Conservation (phyloP, 2,329 filamentous ascomycete genomes). For the Aspergillus fischeri region DNA sequence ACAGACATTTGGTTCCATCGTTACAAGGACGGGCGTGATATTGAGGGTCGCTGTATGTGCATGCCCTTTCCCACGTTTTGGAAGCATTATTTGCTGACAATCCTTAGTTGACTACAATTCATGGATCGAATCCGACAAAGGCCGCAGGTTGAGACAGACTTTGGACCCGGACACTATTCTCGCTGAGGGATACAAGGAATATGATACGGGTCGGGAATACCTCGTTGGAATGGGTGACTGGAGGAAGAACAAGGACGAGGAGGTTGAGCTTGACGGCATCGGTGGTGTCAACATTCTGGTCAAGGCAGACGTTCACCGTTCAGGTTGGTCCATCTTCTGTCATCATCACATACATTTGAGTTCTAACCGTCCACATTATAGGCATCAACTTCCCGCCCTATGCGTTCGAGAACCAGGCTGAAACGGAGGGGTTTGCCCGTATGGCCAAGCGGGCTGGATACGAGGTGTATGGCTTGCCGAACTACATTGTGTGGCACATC, state of each 20-base stretch:
- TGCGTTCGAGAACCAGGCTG: conserved; percentile 96
- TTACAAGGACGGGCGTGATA: conserved; percentile 73
- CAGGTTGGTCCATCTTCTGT: conserved; percentile 54
- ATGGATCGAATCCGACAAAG: conserved; percentile 91
- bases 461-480: conserved; percentile 84
- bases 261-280: conserved; percentile 90
- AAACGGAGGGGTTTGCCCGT: conserved; percentile 97
- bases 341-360: background rate
- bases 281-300: conserved; percentile 97
- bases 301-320: conserved; percentile 94
- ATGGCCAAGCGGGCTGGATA: conserved; percentile 98
- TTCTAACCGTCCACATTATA: conserved; percentile 35
- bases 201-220: conserved; percentile 82
- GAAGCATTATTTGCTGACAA: conserved; percentile 16
- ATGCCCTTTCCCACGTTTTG: background rate
- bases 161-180: conserved; percentile 78
- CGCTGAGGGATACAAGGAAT: conserved; percentile 94
- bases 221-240: conserved; percentile 91
- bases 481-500: conserved; percentile 98
- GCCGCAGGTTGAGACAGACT: conserved; percentile 65
- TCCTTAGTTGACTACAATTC: conserved; percentile 91
- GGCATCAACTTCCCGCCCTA: conserved; percentile 98
- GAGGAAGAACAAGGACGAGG: conserved; percentile 84
- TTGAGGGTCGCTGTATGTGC: conserved; percentile 85
- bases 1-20: conserved; percentile 60